phyloP scores from a whole-genome alignment of 306 rosid genomes.

The Argentina anserina region DNA sequence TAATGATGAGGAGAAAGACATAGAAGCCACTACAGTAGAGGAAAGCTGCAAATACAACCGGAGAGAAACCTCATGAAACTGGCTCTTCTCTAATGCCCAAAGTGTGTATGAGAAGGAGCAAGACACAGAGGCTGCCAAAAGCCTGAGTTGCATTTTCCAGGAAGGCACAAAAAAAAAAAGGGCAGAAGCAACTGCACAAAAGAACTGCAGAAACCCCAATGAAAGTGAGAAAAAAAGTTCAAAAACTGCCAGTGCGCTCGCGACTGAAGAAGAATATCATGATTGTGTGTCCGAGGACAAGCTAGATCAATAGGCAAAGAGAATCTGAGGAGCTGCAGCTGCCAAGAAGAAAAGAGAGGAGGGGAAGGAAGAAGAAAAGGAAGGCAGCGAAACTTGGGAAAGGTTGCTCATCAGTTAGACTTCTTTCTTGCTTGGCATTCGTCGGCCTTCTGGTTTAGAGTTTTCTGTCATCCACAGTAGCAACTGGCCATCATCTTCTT shows the following conservation, averaged over 20 bases:
- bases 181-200: not conserved
- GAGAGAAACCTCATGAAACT: not conserved
- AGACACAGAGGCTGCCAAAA: not conserved
- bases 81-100: not conserved
- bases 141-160: not conserved
- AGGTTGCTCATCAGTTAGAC: too few species aligned
- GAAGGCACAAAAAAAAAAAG: too few species aligned
- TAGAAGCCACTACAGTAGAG: not conserved
- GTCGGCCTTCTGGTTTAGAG: too few species aligned
- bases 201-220: too few species aligned
- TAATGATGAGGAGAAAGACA: not conserved
- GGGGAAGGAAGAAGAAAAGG: not conserved
- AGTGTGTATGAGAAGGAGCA: not conserved
- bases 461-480: not conserved
- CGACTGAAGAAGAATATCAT: too few species aligned
- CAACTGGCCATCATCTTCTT: too few species aligned
- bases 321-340: not conserved
- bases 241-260: too few species aligned
- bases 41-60: not conserved
- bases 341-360: not conserved
- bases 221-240: too few species aligned
- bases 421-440: too few species aligned
- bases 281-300: too few species aligned
- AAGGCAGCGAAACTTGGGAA: not conserved
- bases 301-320: not conserved